Evolutionary conservation across 139 green algal genomes (phyloP).

Genomic region (Micractinium sp.): DNA sequence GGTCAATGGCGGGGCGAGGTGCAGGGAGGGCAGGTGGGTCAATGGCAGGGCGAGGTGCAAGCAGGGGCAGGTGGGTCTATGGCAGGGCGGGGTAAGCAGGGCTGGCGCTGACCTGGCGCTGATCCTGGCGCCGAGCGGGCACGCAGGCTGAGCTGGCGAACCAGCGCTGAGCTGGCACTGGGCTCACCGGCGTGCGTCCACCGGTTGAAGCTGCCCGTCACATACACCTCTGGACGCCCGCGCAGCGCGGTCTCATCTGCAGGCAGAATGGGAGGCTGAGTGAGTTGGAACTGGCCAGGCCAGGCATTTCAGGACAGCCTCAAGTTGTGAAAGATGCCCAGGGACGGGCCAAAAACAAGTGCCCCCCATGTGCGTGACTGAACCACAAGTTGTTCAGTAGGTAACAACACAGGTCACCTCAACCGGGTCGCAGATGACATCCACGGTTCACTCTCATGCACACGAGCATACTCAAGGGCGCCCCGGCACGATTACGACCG

Average conservation of each 20-base stretch:
- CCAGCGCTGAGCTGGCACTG: background rate
- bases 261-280: background rate
- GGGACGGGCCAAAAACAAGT: too few species aligned
- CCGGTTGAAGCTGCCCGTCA: slow-evolving; percentile 87
- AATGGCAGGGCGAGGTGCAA: background rate
- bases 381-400: too few species aligned
- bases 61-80: background rate
- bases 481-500: too few species aligned
- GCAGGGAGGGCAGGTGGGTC: background rate
- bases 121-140: background rate
- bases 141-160: background rate
- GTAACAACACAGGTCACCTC: too few species aligned
- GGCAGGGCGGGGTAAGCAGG: background rate
- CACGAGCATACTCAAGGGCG: too few species aligned
- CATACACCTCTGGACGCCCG: slow-evolving; percentile 81
- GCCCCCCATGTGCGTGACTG: too few species aligned
- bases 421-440: too few species aligned
- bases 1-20: background rate
- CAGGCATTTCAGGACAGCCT: too few species aligned
- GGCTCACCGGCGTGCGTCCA: slow-evolving; percentile 61
- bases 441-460: too few species aligned
- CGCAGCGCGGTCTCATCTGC: slow-evolving; percentile 74
- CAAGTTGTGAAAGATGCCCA: too few species aligned
- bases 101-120: too few species aligned
- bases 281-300: too few species aligned